Conservation (phyloP, 169 alveolate species). For the Perkinsus marinus region DNA sequence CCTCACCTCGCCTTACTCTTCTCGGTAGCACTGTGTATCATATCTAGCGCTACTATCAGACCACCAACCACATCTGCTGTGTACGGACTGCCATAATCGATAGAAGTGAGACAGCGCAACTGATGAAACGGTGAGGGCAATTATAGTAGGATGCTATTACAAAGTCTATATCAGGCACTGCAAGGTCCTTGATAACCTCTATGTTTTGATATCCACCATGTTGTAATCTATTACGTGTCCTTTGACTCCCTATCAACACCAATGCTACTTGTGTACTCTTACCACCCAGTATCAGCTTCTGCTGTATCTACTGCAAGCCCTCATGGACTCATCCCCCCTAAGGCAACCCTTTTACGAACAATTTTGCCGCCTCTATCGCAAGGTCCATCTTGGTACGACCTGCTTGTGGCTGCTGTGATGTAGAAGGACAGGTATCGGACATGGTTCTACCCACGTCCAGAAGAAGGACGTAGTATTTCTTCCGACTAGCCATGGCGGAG, state of each 20-base stretch:
- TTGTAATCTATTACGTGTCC: neutral
- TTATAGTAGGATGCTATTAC: neutral
- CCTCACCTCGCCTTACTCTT: neutral
- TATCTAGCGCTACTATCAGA: neutral
- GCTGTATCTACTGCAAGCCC: neutral
- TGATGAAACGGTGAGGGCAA: neutral
- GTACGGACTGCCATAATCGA: neutral
- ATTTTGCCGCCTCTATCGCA: neutral
- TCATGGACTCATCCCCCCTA: neutral
- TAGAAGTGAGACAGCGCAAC: neutral
- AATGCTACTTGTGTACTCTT: neutral
- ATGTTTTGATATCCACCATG: neutral
- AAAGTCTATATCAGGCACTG: neutral
- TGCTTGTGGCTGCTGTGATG: neutral
- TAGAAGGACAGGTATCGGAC: neutral
- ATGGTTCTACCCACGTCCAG: neutral
- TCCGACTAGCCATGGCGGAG: neutral
- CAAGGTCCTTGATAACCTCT: neutral
- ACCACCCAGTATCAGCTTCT: neutral
- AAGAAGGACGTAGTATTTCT: neutral
- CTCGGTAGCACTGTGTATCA: neutral
- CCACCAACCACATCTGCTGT: neutral
- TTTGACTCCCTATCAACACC: neutral
- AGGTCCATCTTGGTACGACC: neutral
- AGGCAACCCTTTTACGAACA: neutral